phyloP scores from a whole-genome alignment of 805 yeast genomes.

The Candida broadrunensis region DNA sequence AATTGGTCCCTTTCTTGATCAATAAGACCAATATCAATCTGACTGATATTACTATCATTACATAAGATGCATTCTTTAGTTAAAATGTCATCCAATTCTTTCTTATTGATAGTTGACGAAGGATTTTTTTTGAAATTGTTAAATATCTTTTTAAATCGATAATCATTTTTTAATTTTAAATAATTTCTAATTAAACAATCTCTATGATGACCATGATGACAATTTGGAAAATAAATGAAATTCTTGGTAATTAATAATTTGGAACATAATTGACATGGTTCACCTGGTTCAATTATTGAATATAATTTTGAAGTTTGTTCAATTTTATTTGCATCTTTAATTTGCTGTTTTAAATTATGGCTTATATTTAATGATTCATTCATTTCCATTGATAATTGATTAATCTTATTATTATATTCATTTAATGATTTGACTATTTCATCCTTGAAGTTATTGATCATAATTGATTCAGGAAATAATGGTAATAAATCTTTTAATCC shows the following conservation, averaged over 20 bases:
- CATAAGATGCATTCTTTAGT: slow-evolving; percentile 72
- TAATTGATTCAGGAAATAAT: slow-evolving; percentile 76
- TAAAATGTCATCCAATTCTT: slow-evolving; percentile 58
- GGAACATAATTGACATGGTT: slow-evolving; percentile 72
- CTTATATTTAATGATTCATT: slow-evolving; percentile 63
- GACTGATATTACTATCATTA: slow-evolving; percentile 67
- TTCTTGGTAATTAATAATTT: slow-evolving; percentile 67
- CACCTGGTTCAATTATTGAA: slow-evolving; percentile 77
- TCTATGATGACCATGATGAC: slow-evolving; percentile 85
- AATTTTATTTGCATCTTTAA: slow-evolving; percentile 39
- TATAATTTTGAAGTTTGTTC: slow-evolving; percentile 41
- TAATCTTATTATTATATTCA: slow-evolving; percentile 63
- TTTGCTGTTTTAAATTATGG: slow-evolving; percentile 56
- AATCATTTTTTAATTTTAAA: slow-evolving; percentile 59
- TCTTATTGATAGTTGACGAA: slow-evolving; percentile 29
- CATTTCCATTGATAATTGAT: slow-evolving; percentile 70
- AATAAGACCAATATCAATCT: slow-evolving; percentile 63
- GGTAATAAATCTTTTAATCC: slow-evolving; percentile 82
- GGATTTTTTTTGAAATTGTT: slow-evolving; percentile 49
- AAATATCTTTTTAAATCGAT: slow-evolving; percentile 60
- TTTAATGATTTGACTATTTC: slow-evolving; percentile 82
- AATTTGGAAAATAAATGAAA: slow-evolving; percentile 76
- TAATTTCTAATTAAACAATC: slow-evolving; percentile 76
- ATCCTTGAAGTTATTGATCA: slow-evolving; percentile 78
- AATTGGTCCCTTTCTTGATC: slow-evolving; percentile 11